These are phyloP conservation scores for Rosa rugosa DNA, from an alignment of 306 rosid genomes.

Conservation along the genomic window DNA sequence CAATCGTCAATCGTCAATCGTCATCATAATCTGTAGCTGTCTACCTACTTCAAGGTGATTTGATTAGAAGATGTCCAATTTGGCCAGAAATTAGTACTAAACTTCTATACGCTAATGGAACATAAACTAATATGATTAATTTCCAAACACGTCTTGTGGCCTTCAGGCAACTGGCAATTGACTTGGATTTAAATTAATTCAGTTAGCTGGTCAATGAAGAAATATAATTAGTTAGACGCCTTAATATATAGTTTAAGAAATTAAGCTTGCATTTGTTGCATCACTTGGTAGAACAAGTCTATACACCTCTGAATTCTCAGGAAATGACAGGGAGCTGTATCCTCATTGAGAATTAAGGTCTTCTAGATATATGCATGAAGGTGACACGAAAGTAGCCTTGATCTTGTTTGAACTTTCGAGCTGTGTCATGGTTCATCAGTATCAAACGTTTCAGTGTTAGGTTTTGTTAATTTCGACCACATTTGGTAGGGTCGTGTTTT, in stretches of 20 bases:
- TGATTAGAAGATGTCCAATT: neutral
- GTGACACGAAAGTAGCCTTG: neutral
- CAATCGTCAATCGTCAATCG: neutral
- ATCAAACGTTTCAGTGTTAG: neutral
- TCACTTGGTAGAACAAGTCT: neutral
- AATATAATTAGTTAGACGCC: neutral
- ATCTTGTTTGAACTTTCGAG: neutral
- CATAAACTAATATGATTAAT: neutral
- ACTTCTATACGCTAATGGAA: neutral
- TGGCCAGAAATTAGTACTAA: neutral
- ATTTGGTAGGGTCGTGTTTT: neutral
- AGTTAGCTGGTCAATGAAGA: neutral
- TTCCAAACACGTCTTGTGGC: neutral
- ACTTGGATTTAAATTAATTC: neutral
- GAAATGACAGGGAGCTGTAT: neutral
- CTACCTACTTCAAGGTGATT: neutral
- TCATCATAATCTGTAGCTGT: neutral
- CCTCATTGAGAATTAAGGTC: neutral
- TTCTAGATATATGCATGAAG: neutral
- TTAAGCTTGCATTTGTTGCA: neutral
- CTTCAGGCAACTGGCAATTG: neutral
- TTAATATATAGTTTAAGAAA: neutral
- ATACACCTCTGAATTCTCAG: neutral
- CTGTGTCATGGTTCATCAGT: neutral
- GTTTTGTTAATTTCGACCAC: neutral